These are phyloP conservation scores for Aurantiochytrium sp. DNA, from an alignment of 108 stramenopile species.

Conservation along the genomic window DNA sequence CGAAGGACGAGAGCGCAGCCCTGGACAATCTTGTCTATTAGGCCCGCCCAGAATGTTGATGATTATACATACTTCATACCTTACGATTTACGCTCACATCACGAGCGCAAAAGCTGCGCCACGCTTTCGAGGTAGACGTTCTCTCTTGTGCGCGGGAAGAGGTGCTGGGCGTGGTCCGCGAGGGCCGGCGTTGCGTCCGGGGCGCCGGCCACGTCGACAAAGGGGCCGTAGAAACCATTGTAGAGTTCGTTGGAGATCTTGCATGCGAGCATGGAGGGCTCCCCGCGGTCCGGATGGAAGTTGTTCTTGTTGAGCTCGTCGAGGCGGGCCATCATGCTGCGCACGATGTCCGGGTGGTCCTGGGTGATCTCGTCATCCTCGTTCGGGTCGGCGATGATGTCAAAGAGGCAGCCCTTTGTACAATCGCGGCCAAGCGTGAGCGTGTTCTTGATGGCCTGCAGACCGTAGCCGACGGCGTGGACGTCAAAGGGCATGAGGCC, in stretches of 20 bases:
- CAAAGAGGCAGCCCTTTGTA: conserved; percentile 45
- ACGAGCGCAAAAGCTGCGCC: too few relatives aligned
- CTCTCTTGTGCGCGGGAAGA: too few relatives aligned
- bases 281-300: neutral
- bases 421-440: neutral
- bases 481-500: neutral
- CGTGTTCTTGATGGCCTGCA: neutral
- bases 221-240: neutral
- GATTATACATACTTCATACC: too few relatives aligned
- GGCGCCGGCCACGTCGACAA: neutral
- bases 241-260: neutral
- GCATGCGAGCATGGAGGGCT: neutral
- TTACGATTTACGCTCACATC: too few relatives aligned
- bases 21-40: too few relatives aligned
- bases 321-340: conserved; percentile 37
- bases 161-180: too few relatives aligned
- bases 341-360: neutral
- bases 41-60: too few relatives aligned
- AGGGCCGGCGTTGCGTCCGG: too few relatives aligned
- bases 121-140: too few relatives aligned
- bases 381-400: conserved; percentile 41
- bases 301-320: conserved; percentile 34
- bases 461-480: neutral
- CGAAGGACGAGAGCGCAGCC: too few relatives aligned
- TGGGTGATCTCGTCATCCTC: conserved; percentile 41